A percentile compares a stretch with the other conserved stretches of the same genome.
phyloP scores from a whole-genome alignment of 169 alveolate genomes.

The Plasmodium malariae region DNA sequence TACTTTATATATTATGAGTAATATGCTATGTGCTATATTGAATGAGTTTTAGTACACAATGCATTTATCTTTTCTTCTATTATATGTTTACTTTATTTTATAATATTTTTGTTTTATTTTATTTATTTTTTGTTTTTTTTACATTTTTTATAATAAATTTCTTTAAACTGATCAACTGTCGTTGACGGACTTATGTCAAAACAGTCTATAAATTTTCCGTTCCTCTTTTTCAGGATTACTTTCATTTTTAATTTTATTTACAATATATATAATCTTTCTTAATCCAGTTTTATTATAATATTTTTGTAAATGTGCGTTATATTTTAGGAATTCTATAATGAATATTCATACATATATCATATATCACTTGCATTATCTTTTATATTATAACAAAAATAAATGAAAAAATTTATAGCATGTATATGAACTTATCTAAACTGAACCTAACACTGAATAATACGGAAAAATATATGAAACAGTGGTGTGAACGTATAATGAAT shows the following conservation, averaged over 20 bases:
- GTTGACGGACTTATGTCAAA: constrained; percentile 80
- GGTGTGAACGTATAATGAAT: background rate
- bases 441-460: too few relatives aligned
- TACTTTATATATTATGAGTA: too few relatives aligned
- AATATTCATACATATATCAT: constrained; percentile 26
- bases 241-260: constrained; percentile 78
- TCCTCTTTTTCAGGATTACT: constrained; percentile 78
- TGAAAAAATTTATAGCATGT: background rate
- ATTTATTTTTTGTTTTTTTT: constrained; percentile 2
- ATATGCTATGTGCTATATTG: too few relatives aligned
- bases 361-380: constrained; percentile 38
- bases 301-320: too few relatives aligned
- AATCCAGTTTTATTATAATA: too few relatives aligned
- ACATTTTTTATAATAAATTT: constrained; percentile 82
- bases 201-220: constrained; percentile 86
- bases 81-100: too few relatives aligned
- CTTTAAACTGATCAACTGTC: constrained; percentile 81
- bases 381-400: background rate
- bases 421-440: background rate
- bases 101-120: too few relatives aligned
- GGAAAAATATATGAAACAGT: background rate
- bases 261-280: background rate
- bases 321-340: constrained; percentile 7
- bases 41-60: too few relatives aligned
- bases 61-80: too few relatives aligned